Conservation (phyloP, 1,139 yeast species). For the Candida anutae region DNA sequence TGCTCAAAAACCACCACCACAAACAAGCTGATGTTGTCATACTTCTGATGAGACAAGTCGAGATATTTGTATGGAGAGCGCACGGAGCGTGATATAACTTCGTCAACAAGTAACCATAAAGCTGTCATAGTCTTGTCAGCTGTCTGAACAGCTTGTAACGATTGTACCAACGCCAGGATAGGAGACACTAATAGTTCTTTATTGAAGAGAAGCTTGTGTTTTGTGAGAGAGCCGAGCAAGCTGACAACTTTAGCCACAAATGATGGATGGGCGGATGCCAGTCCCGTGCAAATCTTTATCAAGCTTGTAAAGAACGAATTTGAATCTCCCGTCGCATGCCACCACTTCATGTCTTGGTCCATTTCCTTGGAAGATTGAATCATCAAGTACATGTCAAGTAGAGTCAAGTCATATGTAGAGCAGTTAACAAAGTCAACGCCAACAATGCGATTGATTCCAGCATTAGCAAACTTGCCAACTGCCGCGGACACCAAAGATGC, state of each 20-base stretch:
- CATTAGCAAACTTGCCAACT: conserved; percentile 12
- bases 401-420: conserved; percentile 43
- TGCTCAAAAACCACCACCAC: conserved; percentile 67
- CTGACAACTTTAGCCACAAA: conserved; percentile 23
- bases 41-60: conserved; percentile 46
- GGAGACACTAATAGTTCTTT: conserved; percentile 38
- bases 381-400: conserved; percentile 40
- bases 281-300: conserved; percentile 27
- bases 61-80: conserved; percentile 78
- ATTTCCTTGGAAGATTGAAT: conserved; percentile 27
- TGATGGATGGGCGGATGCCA: conserved; percentile 13
- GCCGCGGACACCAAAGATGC: conserved; percentile 7
- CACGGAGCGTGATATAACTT: conserved; percentile 60
- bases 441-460: conserved; percentile 15
- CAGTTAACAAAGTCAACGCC: conserved; percentile 15
- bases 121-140: conserved; percentile 3
- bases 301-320: conserved; percentile 56
- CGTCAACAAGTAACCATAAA: conserved; percentile 60
- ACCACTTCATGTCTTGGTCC: conserved; percentile 42
- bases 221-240: conserved; percentile 17
- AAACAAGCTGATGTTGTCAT: conserved; percentile 52
- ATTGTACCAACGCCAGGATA: conserved; percentile 24
- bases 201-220: conserved; percentile 35
- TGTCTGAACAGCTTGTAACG: not conserved
- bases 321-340: conserved; percentile 49